Evolutionary conservation across 345 rosid genomes (phyloP).

Genomic region (Hirschfeldia incana): DNA sequence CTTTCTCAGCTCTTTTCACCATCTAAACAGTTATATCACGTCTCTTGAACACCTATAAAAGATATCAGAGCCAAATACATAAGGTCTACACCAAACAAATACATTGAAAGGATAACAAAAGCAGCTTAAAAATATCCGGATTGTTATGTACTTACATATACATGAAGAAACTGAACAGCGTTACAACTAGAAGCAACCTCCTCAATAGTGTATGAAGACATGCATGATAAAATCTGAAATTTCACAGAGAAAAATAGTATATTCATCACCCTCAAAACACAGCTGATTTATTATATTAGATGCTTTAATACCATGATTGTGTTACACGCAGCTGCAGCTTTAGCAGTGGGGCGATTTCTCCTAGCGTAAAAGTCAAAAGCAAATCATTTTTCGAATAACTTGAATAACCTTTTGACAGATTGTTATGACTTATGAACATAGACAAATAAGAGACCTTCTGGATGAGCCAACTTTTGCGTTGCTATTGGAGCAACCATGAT

Average conservation of each 20-base stretch:
- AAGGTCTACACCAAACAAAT: no score
- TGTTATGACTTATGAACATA: no score
- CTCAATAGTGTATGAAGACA: conserved; percentile 65
- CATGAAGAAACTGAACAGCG: conserved; percentile 77
- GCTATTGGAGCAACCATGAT: conserved; percentile 78
- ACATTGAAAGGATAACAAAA: no score
- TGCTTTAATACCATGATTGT: conserved; percentile 72
- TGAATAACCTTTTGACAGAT: no score
- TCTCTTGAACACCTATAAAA: conserved; percentile 55
- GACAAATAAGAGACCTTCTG: conserved; percentile 54
- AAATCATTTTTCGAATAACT: no score
- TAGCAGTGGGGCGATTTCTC: conserved; percentile 87
- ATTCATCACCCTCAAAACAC: neutral
- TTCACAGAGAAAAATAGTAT: neutral
- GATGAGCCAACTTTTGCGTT: conserved; percentile 65
- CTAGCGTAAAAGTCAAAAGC: no score
- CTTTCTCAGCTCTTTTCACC: conserved; percentile 75
- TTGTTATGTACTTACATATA: conserved; percentile 49
- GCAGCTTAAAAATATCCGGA: conserved; percentile 9
- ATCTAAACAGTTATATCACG: conserved; percentile 58
- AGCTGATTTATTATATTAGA: no score
- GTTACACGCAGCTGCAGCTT: conserved; percentile 79
- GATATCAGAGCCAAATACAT: no score
- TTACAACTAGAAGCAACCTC: conserved; percentile 86
- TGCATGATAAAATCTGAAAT: conserved; percentile 61